Conservation (phyloP, 192 early-diverging fungal genomes). For the Endogone sp. region DNA sequence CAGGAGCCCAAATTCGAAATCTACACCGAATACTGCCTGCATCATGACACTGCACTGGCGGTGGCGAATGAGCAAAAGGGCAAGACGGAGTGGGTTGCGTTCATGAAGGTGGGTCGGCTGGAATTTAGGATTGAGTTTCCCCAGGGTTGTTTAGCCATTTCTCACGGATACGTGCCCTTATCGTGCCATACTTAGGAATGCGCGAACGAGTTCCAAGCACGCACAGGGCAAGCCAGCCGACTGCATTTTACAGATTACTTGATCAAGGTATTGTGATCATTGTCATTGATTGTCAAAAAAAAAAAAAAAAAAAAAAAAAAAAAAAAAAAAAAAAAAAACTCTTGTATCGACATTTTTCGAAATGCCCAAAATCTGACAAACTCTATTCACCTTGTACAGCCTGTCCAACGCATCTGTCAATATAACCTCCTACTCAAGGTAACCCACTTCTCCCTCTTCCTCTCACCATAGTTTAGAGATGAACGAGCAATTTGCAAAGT, state of each 20-base stretch:
- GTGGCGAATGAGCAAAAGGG: conserved; percentile 20
- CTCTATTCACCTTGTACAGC: conserved; percentile 32
- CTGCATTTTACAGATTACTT: conserved; percentile 33
- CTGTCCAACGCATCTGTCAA: conserved; percentile 88
- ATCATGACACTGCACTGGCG: conserved; percentile 18
- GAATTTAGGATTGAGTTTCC: too few species aligned
- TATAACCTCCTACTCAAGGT: conserved; percentile 87
- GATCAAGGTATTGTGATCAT: conserved; percentile 34
- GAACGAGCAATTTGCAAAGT: too few species aligned
- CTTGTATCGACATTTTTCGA: too few species aligned
- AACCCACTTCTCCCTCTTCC: too few species aligned
- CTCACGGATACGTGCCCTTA: too few species aligned
- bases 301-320: too few species aligned
- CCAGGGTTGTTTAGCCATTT: too few species aligned
- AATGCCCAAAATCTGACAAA: background rate
- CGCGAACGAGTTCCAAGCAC: too few species aligned
- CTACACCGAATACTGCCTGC: conserved; percentile 22
- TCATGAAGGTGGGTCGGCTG: conserved; percentile 23
- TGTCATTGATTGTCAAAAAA: too few species aligned
- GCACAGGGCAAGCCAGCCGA: conserved; percentile 9
- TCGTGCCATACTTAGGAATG: too few species aligned
- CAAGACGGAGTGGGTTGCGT: conserved; percentile 21
- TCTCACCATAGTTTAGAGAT: too few species aligned
- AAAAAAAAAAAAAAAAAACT: too few species aligned
- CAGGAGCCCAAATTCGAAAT: conserved; percentile 15